Percentiles rank a stretch among this genome's conserved stretches.
phyloP scores from a whole-genome alignment of 2,329 filamentous ascomycete genomes.

The Cladosporium sp. region DNA sequence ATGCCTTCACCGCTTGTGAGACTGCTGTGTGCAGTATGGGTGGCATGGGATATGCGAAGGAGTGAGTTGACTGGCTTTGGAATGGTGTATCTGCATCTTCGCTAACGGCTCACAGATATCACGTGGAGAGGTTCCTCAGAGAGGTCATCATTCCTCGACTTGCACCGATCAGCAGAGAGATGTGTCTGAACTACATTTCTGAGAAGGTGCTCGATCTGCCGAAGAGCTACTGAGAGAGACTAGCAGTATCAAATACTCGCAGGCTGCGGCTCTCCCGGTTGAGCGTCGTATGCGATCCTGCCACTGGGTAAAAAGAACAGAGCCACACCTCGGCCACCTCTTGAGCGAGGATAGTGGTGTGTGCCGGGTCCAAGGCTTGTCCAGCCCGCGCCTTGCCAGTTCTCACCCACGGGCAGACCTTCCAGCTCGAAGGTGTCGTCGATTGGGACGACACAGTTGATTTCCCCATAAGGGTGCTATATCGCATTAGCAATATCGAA shows the following conservation, averaged over 20 bases:
- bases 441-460: constrained; percentile 43
- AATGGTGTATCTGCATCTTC: not conserved
- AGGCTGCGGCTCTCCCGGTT: constrained; percentile 49
- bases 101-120: constrained; percentile 45
- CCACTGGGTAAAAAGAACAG: constrained; percentile 60
- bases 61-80: constrained; percentile 34
- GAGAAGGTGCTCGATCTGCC: constrained; percentile 37
- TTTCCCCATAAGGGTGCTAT: constrained; percentile 36
- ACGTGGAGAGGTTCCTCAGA: constrained; percentile 67
- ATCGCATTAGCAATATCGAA: not conserved
- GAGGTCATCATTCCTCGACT: constrained; percentile 67
- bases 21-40: constrained; percentile 61
- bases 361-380: constrained; percentile 57
- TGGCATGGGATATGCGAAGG: constrained; percentile 66
- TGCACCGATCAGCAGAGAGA: constrained; percentile 58
- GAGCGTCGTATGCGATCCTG: constrained; percentile 54
- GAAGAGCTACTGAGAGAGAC: constrained; percentile 30
- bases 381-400: constrained; percentile 58
- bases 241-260: not conserved
- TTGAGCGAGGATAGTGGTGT: constrained; percentile 59
- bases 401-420: constrained; percentile 51
- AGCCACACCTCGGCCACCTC: constrained; percentile 54
- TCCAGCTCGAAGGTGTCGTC: constrained; percentile 54
- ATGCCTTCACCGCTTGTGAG: constrained; percentile 65
- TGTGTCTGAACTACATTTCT: constrained; percentile 39